A percentile compares a stretch with the other conserved stretches of the same genome.
phyloP scores from a whole-genome alignment of 305 asterid species.

The Salvia sclarea region DNA sequence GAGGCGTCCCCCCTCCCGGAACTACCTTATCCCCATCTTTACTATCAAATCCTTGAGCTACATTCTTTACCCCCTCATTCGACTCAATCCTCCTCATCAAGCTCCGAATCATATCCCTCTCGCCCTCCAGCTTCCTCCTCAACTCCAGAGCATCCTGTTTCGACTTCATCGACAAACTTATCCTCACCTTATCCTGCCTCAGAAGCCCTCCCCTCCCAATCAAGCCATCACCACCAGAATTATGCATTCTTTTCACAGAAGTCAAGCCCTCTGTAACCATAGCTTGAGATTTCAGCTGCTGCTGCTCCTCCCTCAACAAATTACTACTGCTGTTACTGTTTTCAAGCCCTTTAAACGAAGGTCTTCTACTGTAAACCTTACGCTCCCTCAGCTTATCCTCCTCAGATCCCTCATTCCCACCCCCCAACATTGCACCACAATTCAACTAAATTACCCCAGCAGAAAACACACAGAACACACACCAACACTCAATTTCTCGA shows the following conservation, averaged over 20 bases:
- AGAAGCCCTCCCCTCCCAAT: constrained; percentile 46
- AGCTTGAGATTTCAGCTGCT: constrained; percentile 34
- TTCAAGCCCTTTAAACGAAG: constrained; percentile 48
- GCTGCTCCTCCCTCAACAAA: constrained; percentile 41
- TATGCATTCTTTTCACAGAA: constrained; percentile 35
- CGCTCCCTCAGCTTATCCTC: constrained; percentile 45
- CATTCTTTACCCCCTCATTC: constrained; percentile 46
- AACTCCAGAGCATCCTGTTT: constrained; percentile 68
- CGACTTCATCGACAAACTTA: constrained; percentile 60
- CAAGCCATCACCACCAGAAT: constrained; percentile 39
- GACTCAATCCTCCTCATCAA: constrained; percentile 72
- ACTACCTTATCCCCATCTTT: constrained; percentile 39
- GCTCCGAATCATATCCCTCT: constrained; percentile 58
- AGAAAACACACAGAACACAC: constrained; percentile 21
- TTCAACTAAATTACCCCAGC: constrained; percentile 13
- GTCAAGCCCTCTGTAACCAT: constrained; percentile 49
- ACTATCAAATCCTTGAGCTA: constrained; percentile 31
- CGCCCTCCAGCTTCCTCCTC: constrained; percentile 74
- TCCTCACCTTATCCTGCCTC: constrained; percentile 60
- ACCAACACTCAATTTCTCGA: constrained; percentile 13
- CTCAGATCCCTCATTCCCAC: constrained; percentile 51
- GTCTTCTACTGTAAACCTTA: constrained; percentile 61
- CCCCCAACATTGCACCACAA: constrained; percentile 43
- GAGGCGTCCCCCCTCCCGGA: constrained; percentile 41
- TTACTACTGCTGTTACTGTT: constrained; percentile 37